Evolutionary conservation across 768 basidiomycete species (phyloP), one percentile per base, ranked within the genome.

Genomic region (Auricularia sp.): DNA sequence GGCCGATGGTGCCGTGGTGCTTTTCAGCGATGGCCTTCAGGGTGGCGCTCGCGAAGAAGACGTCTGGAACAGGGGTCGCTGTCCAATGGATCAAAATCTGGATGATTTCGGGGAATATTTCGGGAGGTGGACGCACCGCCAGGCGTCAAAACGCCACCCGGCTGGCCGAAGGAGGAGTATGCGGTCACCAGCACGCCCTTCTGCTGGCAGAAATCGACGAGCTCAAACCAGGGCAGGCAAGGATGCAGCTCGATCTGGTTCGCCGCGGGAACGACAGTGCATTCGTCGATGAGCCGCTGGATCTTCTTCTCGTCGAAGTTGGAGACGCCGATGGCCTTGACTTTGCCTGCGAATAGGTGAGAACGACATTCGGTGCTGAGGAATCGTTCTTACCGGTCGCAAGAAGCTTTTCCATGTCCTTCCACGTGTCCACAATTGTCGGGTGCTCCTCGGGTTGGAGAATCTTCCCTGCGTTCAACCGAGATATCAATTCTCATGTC

Each of bases 211-310:
- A 83, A 81, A 56, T 78, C 73, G 59, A 85, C 71, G 51, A 90
- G 75, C 14, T 83, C 80, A 35, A 81, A 76, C 69, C 89, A 85
- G 5, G 83, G 81, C 65, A 88, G 80, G 74, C 85, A 88, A 3
- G 89, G 89, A 73, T 92, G 90, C 3, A 85, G 74, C 69, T 86
- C 84, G 21, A 87, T 80, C 71, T 90, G 89, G 69, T 90, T 85
- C 16, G 84, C 80, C 39, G 84, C 84, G n/a, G 89, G 87, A 21
- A 81, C 76, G 68, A 88, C 80, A 18, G 74, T 80, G 66, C 79
- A 29, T 79, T 76, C 47, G 79, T 74, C 37, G 82, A 72, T 5
- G 24, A 92, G 78, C 35, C 67, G n/a, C 65, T 86, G 79, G 54
- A 77, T 71, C 14, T 76, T 80, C 69, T 80, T 80, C 64, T 82